Base-by-base conservation (phyloP, 139 green algal genomes). In the Chlamydomonas sp. region DNA sequence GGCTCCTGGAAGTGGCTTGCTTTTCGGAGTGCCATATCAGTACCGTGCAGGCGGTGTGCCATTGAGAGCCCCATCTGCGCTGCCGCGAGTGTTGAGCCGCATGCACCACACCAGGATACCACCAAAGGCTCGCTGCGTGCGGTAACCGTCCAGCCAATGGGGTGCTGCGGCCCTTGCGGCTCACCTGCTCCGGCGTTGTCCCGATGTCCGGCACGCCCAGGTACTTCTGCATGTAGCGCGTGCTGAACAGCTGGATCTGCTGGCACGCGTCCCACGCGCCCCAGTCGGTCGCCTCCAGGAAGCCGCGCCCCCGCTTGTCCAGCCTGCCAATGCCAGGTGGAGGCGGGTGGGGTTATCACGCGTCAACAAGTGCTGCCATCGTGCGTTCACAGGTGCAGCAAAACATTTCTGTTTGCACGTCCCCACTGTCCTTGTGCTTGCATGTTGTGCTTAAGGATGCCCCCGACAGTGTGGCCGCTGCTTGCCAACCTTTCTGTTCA, bases 221-320 rank as follows among this genome's bases (percentile, higher is more conserved):
- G 90, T 81, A 91, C 67, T 86, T 85, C 66, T 89, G 87, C 79
- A 93, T 85, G 87, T 91, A 93, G 66, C 66, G 66, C 1, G 82
- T 75, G 63, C 74, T 77, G 75, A 91, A 91, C 63, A 87, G 59
- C 87, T 91, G 74, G 18, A 93, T 79, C 58, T 89, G 67, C 57
- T 80, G 31, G 63, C 31, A 58, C n/a, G 84, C 73, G 7, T 90
- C 87, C 69, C 60, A 6, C 20, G 7, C 20, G 20, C 90, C 90
- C 90, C 90, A 93, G 84, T 93, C 90, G 1, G 1, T 0, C 1
- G 87, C 57, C 59, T 76, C 69, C 67, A 93, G 69, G 79, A 82
- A 93, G 58, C 90, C 87, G 49, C 82, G 85, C 0, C 64, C 49
- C 0, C 63, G 58, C 31, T 63, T 77, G 84, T 93, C 90, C 68